A percentile compares a stretch with the other conserved stretches of the same genome.
Conservation (phyloP, 495 filamentous ascomycete genomes). For the Saxophila tyrrhenica region DNA sequence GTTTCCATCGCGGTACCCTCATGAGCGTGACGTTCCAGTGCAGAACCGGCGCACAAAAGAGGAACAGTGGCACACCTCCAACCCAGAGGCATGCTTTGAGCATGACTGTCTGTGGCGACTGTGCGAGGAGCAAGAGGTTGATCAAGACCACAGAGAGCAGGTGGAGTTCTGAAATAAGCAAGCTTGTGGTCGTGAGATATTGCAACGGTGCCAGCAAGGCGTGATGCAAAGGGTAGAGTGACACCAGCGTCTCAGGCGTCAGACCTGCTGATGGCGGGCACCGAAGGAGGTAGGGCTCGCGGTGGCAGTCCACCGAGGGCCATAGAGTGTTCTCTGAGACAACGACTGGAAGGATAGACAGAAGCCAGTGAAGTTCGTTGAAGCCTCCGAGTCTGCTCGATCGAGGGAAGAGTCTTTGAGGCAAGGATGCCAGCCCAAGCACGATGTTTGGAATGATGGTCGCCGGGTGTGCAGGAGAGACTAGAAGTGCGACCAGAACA, state of each 20-base stretch:
- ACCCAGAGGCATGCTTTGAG: slow-evolving; percentile 76
- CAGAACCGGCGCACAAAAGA: slow-evolving; percentile 64
- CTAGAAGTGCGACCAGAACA: slow-evolving; percentile 62
- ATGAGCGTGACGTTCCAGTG: slow-evolving; percentile 77
- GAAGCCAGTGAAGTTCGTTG: slow-evolving; percentile 59
- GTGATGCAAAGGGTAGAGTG: slow-evolving; percentile 80
- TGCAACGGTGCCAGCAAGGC: slow-evolving; percentile 61
- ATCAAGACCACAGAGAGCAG: slow-evolving; percentile 72
- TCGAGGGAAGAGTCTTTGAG: slow-evolving; percentile 57
- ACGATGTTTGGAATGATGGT: slow-evolving; percentile 68
- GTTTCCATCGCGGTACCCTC: slow-evolving; percentile 82
- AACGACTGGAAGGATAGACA: slow-evolving; percentile 53
- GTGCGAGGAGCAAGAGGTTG: slow-evolving; percentile 65
- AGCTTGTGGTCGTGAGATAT: slow-evolving; percentile 74
- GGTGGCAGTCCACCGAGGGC: neutral
- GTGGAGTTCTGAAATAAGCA: slow-evolving; percentile 77
- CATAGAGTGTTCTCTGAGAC: slow-evolving; percentile 34
- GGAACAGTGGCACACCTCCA: slow-evolving; percentile 66
- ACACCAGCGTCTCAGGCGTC: slow-evolving; percentile 48
- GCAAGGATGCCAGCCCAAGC: slow-evolving; percentile 67
- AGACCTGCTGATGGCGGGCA: slow-evolving; percentile 24
- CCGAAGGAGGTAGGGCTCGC: neutral
- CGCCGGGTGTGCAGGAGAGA: slow-evolving; percentile 45
- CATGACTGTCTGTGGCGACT: slow-evolving; percentile 75
- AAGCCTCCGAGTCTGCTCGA: slow-evolving; percentile 35